Conservation (phyloP, 768 basidiomycete genomes). For the Mrakia blollopis region DNA sequence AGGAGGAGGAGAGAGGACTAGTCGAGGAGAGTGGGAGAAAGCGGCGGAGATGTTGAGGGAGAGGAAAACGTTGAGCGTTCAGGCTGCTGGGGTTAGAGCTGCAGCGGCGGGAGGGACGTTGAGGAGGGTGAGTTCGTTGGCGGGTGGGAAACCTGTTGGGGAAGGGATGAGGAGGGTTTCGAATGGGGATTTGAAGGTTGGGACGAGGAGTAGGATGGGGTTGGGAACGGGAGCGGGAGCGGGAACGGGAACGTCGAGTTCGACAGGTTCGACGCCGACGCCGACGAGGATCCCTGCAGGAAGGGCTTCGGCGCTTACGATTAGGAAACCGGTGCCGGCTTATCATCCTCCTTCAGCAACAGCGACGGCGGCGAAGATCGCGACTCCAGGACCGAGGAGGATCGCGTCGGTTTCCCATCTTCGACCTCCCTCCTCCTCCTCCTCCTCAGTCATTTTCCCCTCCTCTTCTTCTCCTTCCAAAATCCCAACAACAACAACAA, state of each 20-base stretch:
- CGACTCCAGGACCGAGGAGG: neutral
- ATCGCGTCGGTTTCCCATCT: neutral
- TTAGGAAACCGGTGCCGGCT: neutral
- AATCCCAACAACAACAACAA: too few species aligned
- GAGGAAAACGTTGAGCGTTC: constrained; percentile 9
- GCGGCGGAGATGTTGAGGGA: constrained; percentile 7
- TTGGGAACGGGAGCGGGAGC: too few species aligned
- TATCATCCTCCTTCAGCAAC: neutral
- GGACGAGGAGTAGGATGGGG: too few species aligned
- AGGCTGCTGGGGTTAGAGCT: neutral
- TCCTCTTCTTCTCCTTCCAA: neutral
- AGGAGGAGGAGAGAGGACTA: neutral
- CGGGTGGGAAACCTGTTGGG: too few species aligned
- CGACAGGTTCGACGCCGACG: too few species aligned
- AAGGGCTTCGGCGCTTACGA: too few species aligned
- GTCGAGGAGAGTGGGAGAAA: constrained; percentile 6
- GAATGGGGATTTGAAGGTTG: neutral
- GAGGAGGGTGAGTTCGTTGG: neutral
- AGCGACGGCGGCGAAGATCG: too few species aligned
- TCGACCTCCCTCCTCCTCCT: neutral
- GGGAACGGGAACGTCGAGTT: too few species aligned
- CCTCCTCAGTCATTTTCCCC: neutral
- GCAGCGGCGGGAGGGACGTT: neutral
- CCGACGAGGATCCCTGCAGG: too few species aligned
- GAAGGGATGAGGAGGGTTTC: constrained; percentile 1